phyloP scores from a whole-genome alignment of 306 rosid genomes.

The Corylus avellana region DNA sequence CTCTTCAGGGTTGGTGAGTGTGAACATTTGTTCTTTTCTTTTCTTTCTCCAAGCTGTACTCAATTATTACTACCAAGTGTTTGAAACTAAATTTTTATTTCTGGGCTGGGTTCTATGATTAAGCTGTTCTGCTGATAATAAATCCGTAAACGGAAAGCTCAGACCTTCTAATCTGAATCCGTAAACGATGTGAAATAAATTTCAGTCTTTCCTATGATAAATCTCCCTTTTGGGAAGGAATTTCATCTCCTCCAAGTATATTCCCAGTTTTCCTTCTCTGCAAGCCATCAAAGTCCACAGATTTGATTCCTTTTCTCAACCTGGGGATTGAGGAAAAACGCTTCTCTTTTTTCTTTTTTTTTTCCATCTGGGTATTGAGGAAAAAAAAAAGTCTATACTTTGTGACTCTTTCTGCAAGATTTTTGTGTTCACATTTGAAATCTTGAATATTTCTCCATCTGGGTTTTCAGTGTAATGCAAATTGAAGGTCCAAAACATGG shows the following conservation, averaged over 20 bases:
- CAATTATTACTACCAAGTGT: constrained; percentile 18
- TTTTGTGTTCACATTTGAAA: constrained; percentile 3
- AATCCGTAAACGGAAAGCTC: constrained; percentile 27
- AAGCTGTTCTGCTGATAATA: background rate
- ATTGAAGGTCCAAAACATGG: constrained; percentile 69
- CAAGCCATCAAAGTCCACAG: constrained; percentile 15
- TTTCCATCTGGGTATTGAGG: constrained; percentile 28
- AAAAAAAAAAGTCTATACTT: background rate
- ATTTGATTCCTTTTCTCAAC: constrained; percentile 32
- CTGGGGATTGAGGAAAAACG: constrained; percentile 15
- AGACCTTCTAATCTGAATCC: constrained; percentile 35
- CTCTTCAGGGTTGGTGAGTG: constrained; percentile 44
- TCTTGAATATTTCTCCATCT: constrained; percentile 20
- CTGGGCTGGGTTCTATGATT: constrained; percentile 5
- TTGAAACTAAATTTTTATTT: constrained; percentile 15
- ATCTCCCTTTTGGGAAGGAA: constrained; percentile 29
- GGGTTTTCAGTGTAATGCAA: constrained; percentile 55
- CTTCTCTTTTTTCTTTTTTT: constrained; percentile 8
- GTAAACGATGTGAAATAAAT: constrained; percentile 18
- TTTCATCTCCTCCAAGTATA: constrained; percentile 13
- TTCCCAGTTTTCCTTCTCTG: constrained; percentile 23
- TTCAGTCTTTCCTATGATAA: constrained; percentile 32
- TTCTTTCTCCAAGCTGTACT: constrained; percentile 33
- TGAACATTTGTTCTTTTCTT: constrained; percentile 31
- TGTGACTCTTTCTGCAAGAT: constrained; percentile 4